Conservation (phyloP, 1,284 basidiomycete species). For the Xerocomus subilludens region DNA sequence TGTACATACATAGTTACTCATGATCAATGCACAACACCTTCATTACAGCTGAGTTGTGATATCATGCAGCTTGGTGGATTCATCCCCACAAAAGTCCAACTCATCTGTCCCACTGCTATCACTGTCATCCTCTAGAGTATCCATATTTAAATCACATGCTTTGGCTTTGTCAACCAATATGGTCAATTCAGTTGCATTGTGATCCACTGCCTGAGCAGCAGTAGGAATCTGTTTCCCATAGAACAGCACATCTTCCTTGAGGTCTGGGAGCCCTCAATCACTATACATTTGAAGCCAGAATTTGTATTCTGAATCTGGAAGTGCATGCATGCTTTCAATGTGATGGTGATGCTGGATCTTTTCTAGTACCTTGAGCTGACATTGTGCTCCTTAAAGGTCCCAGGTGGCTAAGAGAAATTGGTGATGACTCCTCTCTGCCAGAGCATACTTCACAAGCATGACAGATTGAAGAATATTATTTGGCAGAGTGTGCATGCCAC, state of each 20-base stretch:
- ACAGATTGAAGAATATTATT: constrained; percentile 1
- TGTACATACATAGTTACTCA: too few relatives aligned
- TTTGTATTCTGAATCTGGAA: constrained; percentile 6
- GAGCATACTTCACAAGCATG: constrained; percentile 8
- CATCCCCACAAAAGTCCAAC: too few relatives aligned
- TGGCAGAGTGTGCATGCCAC: too few relatives aligned
- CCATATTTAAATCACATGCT: neutral
- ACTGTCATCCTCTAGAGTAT: too few relatives aligned
- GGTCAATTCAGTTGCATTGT: neutral
- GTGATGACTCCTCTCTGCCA: constrained; percentile 7
- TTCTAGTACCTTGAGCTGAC: neutral
- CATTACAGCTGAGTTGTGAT: too few relatives aligned
- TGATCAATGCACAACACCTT: too few relatives aligned
- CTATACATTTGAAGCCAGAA: constrained; percentile 8
- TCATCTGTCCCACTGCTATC: too few relatives aligned
- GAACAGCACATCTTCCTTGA: constrained; percentile 7
- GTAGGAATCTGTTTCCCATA: neutral
- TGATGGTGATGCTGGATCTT: neutral
- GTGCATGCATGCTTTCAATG: neutral
- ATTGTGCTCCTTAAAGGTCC: constrained; percentile 10
- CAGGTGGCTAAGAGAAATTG: constrained; percentile 5
- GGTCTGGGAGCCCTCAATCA: neutral
- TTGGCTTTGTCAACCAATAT: neutral
- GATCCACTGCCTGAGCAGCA: neutral
- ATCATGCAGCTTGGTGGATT: too few relatives aligned